These are phyloP conservation scores for Termitomyces sp. DNA, from an alignment of 768 basidiomycete genomes.

Conservation along the genomic window DNA sequence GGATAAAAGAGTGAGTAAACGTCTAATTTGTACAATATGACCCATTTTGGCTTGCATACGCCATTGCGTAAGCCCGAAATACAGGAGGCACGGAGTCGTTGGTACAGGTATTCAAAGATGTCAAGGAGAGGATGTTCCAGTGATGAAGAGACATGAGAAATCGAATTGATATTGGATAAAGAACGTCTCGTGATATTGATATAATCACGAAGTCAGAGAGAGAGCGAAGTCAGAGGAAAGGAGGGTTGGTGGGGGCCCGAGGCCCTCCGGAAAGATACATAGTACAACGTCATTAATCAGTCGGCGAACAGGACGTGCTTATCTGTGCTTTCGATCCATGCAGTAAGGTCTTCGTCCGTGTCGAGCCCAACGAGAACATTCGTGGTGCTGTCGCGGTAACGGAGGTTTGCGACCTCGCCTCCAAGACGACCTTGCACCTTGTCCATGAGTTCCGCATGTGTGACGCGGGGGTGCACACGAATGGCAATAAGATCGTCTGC, in stretches of 20 bases:
- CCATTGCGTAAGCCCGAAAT: not conserved
- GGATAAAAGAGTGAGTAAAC: not conserved
- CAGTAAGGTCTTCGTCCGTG: conserved; percentile 56
- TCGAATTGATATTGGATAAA: conserved; percentile 15
- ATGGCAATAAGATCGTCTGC: conserved; percentile 97
- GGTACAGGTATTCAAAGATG: conserved; percentile 7
- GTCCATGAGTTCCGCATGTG: conserved; percentile 80
- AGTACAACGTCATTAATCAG: conserved; percentile 24
- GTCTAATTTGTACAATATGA: conserved; percentile 17
- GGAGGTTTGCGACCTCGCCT: conserved; percentile 56
- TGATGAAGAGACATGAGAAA: conserved; percentile 11
- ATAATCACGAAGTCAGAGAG: not conserved
- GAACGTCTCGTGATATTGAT: conserved; percentile 8
- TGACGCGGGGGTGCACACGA: conserved; percentile 89
- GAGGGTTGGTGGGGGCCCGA: not conserved
- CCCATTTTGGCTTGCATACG: conserved; percentile 9
- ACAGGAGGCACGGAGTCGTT: conserved; percentile 2
- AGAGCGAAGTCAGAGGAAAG: not conserved
- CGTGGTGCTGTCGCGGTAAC: conserved; percentile 70
- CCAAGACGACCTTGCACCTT: conserved; percentile 90
- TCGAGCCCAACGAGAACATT: conserved; percentile 60
- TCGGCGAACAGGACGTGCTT: conserved; percentile 83
- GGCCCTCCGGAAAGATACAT: not conserved
- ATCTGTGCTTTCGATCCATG: conserved; percentile 75
- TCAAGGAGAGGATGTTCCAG: conserved; percentile 2